These are phyloP conservation scores for Myxozyma monticola DNA, from an alignment of 805 yeast species.

Conservation along the genomic window DNA sequence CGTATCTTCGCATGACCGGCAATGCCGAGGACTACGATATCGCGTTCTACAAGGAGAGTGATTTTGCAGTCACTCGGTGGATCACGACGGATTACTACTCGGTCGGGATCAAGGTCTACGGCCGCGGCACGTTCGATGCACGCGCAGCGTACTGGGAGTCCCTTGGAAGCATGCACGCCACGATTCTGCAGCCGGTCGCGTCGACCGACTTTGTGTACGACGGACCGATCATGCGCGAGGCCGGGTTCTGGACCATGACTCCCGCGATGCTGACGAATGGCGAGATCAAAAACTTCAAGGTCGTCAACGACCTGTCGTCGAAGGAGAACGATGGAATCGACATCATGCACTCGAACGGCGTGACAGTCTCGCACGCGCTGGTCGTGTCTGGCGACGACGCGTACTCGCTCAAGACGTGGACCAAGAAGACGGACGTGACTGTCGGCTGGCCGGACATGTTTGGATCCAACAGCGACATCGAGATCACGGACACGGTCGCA, in stretches of 20 bases:
- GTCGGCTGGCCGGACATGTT: slow-evolving; percentile 7
- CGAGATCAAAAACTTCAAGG: slow-evolving; percentile 12
- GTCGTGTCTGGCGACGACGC: slow-evolving; percentile 21
- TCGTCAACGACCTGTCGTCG: slow-evolving; percentile 10
- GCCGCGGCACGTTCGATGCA: slow-evolving; percentile 24
- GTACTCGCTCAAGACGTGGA: slow-evolving; percentile 22
- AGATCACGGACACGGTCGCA: slow-evolving; percentile 18
- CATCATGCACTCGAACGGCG: slow-evolving; percentile 17
- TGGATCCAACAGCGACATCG: slow-evolving; percentile 2
- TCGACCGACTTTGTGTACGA: slow-evolving; percentile 8
- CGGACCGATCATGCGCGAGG: slow-evolving; percentile 19
- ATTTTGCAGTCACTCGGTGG: slow-evolving; percentile 11
- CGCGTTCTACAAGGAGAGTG: slow-evolving; percentile 2
- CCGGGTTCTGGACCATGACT: slow-evolving; percentile 17
- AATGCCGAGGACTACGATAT: slow-evolving; percentile 4
- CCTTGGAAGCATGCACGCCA: background rate
- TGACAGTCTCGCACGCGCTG: slow-evolving; percentile 11
- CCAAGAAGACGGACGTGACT: slow-evolving; percentile 5
- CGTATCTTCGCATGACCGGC: slow-evolving; percentile 8
- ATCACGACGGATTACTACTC: slow-evolving; percentile 10
- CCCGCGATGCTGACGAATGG: slow-evolving; percentile 10
- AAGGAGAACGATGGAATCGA: slow-evolving; percentile 24
- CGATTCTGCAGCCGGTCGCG: slow-evolving; percentile 13
- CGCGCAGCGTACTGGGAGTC: slow-evolving; percentile 4
- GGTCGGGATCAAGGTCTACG: slow-evolving; percentile 1